Conservation (phyloP, 306 rosid species). For the Psophocarpus tetragonolobus region DNA sequence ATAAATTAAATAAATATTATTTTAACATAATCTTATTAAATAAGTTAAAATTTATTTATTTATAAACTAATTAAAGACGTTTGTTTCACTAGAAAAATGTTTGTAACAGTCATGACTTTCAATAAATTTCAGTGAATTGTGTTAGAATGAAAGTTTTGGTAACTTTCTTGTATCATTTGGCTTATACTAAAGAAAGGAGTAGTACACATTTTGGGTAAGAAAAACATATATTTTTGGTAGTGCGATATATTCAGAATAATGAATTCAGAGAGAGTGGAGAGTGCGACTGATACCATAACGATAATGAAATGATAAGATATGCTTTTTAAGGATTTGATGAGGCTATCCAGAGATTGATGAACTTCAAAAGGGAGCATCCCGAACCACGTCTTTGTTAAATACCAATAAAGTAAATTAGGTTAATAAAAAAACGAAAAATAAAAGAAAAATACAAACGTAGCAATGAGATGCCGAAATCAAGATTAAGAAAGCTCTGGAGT, state of each 20-base stretch:
- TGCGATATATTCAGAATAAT: conserved; percentile 31
- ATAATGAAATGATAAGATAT: conserved; percentile 28
- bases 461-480: neutral
- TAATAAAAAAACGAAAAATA: neutral
- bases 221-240: neutral
- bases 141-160: too few species aligned
- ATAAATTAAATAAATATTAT: too few species aligned
- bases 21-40: too few species aligned
- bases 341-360: conserved; percentile 28
- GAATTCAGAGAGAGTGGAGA: neutral
- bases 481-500: neutral
- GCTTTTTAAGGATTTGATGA: conserved; percentile 24
- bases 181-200: too few species aligned
- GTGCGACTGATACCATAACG: conserved; percentile 39
- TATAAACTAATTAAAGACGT: too few species aligned
- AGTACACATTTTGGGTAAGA: neutral
- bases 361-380: neutral
- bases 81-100: too few species aligned
- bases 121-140: too few species aligned
- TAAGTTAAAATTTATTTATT: too few species aligned
- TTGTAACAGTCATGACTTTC: too few species aligned
- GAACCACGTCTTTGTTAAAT: conserved; percentile 6
- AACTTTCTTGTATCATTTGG: too few species aligned
- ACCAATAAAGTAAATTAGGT: neutral
- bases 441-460: neutral